Conservation (phyloP, 2,329 filamentous ascomycete genomes). For the Parascedosporium putredinis region DNA sequence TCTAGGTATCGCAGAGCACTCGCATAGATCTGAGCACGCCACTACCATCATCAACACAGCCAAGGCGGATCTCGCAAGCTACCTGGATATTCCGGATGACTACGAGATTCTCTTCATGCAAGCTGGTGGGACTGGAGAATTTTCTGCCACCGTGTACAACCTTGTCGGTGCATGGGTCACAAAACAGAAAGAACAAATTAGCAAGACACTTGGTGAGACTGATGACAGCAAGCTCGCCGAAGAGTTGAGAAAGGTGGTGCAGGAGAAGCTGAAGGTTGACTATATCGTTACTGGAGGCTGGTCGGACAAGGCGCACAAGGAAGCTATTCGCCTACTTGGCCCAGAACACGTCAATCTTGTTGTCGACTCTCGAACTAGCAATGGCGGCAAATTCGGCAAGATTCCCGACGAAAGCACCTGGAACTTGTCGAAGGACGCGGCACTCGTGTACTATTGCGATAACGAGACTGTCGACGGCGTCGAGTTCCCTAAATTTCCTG, state of each 20-base stretch:
- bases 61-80: slow-evolving; percentile 60
- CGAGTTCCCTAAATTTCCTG: slow-evolving; percentile 70
- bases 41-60: slow-evolving; percentile 68
- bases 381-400: slow-evolving; percentile 73
- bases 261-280: slow-evolving; percentile 67
- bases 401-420: slow-evolving; percentile 72
- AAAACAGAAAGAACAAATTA: slow-evolving; percentile 49
- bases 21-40: slow-evolving; percentile 73
- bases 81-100: slow-evolving; percentile 73
- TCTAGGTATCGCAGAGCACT: slow-evolving; percentile 73
- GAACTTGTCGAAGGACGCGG: slow-evolving; percentile 58
- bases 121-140: slow-evolving; percentile 76
- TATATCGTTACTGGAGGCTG: slow-evolving; percentile 87
- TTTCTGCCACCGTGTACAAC: slow-evolving; percentile 77
- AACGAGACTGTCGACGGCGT: slow-evolving; percentile 94
- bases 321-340: slow-evolving; percentile 69
- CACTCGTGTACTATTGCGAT: slow-evolving; percentile 81
- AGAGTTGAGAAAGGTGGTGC: slow-evolving; percentile 51
- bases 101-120: slow-evolving; percentile 89
- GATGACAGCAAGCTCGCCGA: slow-evolving; percentile 42
- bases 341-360: slow-evolving; percentile 71
- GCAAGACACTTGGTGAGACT: slow-evolving; percentile 38
- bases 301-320: slow-evolving; percentile 78
- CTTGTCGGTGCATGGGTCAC: slow-evolving; percentile 74
- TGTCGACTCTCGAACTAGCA: slow-evolving; percentile 53